Evolutionary conservation across 2,329 filamentous ascomycete genomes (phyloP), one percentile per base, ranked within the genome.

Genomic region (Aspergillus felis): DNA sequence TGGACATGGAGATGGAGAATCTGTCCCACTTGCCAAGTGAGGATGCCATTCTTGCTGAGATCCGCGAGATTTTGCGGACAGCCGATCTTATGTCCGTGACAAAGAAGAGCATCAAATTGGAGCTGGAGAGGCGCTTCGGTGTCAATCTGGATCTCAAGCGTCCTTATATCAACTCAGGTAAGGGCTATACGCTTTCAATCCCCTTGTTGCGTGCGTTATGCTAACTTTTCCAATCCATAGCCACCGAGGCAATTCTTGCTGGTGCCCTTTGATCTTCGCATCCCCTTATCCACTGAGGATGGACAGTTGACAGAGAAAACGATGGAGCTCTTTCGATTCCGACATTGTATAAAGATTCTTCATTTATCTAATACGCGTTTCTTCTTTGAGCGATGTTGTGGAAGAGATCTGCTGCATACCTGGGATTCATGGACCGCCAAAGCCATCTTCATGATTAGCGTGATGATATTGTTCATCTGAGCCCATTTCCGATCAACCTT

Each of bases 1-100:
- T 80, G 63, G 89, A 92, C 54, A 79, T 92, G 71, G 89, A 92
- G 72, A 87, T 92, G 85, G 74, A 84, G 6, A 89, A 90, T 67
- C 81, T 96, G 66, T 81, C 84, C 7, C 86, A 88, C 56, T 77
- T 97, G 70, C 94, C 94, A 0, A 90, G 83, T 60, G 94, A 99
- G 66, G 94, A 99, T 69, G 89, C 91, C 10, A 81, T 99, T 51
- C 79, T 99, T 61, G 88, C 91, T 0, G 94, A 99, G 81, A 99
- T 99, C 67, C 85, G 94, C 53, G 92, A 97, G 70, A 96, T 99
- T 62, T 80, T 99, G 61, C 85, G 87, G 66, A 95, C 89, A 12
- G 92, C 92, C 1, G 94, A 99, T 77, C 79, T 99, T 70, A 99
- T 99, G 94, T 92, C 86, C 4, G 91, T 99, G 47, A 99, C 94